Percentiles rank a stretch among this genome's conserved stretches.
phyloP scores from a whole-genome alignment of 805 yeast genomes.

The Barnettozyma wickerhamii region DNA sequence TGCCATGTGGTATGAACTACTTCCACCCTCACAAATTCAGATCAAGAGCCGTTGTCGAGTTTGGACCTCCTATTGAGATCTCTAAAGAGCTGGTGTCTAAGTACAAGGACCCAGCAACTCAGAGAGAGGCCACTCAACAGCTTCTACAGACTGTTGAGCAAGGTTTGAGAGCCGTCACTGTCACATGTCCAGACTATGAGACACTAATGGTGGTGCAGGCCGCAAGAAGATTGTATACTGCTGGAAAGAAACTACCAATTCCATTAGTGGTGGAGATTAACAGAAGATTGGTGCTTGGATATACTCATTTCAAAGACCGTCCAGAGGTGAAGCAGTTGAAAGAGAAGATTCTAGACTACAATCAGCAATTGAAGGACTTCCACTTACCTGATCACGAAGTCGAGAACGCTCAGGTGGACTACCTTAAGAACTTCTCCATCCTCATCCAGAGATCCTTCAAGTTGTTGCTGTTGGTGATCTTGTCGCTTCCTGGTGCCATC shows the following conservation, averaged over 20 bases:
- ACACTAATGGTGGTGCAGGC: slow-evolving; percentile 94
- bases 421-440: slow-evolving; percentile 44
- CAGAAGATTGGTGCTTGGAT: slow-evolving; percentile 80
- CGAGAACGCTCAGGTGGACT: slow-evolving; percentile 49
- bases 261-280: slow-evolving; percentile 88
- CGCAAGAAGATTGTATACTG: slow-evolving; percentile 82
- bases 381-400: slow-evolving; percentile 53
- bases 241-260: slow-evolving; percentile 70
- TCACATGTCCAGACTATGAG: slow-evolving; percentile 89
- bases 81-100: slow-evolving; percentile 54
- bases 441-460: slow-evolving; percentile 54
- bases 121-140: slow-evolving; percentile 71
- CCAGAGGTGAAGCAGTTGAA: slow-evolving; percentile 61
- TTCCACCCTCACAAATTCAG: slow-evolving; percentile 95
- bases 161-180: slow-evolving; percentile 85
- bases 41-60: slow-evolving; percentile 92
- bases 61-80: slow-evolving; percentile 83
- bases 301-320: slow-evolving; percentile 64
- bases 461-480: slow-evolving; percentile 48
- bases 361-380: slow-evolving; percentile 55
- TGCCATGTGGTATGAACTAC: slow-evolving; percentile 97
- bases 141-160: slow-evolving; percentile 68
- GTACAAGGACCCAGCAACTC: slow-evolving; percentile 54
- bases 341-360: slow-evolving; percentile 63
- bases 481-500: slow-evolving; percentile 85